Conservation (phyloP, 2,329 filamentous ascomycete genomes). For the Coniella vitis region DNA sequence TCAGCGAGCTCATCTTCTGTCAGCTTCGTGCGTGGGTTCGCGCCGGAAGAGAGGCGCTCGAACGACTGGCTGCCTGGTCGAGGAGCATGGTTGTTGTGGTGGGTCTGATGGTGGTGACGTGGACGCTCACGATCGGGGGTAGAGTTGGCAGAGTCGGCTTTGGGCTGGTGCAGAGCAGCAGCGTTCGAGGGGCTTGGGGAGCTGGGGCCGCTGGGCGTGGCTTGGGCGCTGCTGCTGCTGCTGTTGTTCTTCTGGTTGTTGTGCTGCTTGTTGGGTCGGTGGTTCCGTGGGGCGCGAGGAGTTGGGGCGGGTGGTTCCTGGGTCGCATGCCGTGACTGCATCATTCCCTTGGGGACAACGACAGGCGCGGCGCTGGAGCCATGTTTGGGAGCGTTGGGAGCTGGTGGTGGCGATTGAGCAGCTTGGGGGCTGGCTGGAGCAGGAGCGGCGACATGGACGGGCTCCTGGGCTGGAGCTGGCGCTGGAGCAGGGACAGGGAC, state of each 20-base stretch:
- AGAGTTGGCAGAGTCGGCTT: conserved; percentile 1
- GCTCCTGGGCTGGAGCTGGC: background rate
- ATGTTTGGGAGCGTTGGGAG: background rate
- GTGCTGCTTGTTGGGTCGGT: conserved; percentile 9
- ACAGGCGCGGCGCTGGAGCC: conserved; percentile 5
- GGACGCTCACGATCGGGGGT: too few relatives aligned
- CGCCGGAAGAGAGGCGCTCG: conserved; percentile 45
- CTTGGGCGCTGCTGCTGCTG: conserved; percentile 6
- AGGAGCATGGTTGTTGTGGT: conserved; percentile 6
- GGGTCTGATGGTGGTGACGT: background rate
- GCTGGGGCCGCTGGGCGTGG: conserved; percentile 18
- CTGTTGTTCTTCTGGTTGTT: conserved; percentile 7
- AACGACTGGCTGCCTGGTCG: conserved; percentile 19
- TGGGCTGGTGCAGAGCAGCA: conserved; percentile 9
- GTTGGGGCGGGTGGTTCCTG: conserved; percentile 14
- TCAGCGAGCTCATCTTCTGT: conserved; percentile 51
- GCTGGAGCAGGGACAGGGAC: conserved; percentile 3
- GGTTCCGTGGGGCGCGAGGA: conserved; percentile 14
- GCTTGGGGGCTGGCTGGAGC: conserved; percentile 5
- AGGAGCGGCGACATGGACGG: conserved; percentile 8
- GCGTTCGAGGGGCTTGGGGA: conserved; percentile 16
- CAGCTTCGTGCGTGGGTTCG: conserved; percentile 53
- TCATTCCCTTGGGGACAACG: conserved; percentile 9
- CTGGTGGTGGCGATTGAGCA: conserved; percentile 5
- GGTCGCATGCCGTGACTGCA: conserved; percentile 17